These are phyloP conservation scores for Tausonia pullulans DNA, from an alignment of 1,284 basidiomycete species.

Conservation along the genomic window DNA sequence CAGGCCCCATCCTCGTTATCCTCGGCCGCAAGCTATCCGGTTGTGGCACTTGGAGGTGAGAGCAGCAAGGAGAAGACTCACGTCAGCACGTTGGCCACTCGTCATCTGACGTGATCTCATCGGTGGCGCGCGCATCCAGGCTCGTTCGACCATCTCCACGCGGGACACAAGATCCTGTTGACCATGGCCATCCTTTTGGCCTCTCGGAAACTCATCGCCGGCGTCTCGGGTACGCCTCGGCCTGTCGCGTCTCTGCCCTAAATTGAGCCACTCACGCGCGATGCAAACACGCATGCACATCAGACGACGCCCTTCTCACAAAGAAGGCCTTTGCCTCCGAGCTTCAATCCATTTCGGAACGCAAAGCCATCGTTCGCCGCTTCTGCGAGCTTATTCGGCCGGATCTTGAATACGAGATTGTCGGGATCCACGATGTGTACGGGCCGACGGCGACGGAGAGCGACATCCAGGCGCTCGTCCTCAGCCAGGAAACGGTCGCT, in stretches of 20 bases:
- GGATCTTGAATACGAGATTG: constrained; percentile 49
- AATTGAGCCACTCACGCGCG: not conserved
- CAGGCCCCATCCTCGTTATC: too few species aligned
- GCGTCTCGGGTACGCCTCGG: constrained; percentile 56
- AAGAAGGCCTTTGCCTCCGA: constrained; percentile 62
- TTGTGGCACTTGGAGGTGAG: too few species aligned
- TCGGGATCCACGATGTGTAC: constrained; percentile 66
- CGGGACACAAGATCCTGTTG: constrained; percentile 93
- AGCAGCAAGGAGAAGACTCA: too few species aligned
- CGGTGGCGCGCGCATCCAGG: constrained; percentile 38
- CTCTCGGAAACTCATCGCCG: constrained; percentile 68
- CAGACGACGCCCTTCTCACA: constrained; percentile 60
- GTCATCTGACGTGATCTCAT: too few species aligned
- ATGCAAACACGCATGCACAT: not conserved
- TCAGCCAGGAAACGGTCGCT: constrained; percentile 68
- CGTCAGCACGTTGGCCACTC: too few species aligned
- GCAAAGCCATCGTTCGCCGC: constrained; percentile 45
- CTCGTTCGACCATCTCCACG: constrained; percentile 93
- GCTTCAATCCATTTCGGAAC: constrained; percentile 52
- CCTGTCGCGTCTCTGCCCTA: not conserved
- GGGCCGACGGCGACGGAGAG: constrained; percentile 78
- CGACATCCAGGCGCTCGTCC: constrained; percentile 72
- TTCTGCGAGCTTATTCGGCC: constrained; percentile 63
- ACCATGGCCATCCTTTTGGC: constrained; percentile 81
- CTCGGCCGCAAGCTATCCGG: too few species aligned